A percentile compares a stretch with the other conserved stretches of the same genome.
phyloP scores from a whole-genome alignment of 2,329 filamentous ascomycete species.

The Diaporthe destruens region DNA sequence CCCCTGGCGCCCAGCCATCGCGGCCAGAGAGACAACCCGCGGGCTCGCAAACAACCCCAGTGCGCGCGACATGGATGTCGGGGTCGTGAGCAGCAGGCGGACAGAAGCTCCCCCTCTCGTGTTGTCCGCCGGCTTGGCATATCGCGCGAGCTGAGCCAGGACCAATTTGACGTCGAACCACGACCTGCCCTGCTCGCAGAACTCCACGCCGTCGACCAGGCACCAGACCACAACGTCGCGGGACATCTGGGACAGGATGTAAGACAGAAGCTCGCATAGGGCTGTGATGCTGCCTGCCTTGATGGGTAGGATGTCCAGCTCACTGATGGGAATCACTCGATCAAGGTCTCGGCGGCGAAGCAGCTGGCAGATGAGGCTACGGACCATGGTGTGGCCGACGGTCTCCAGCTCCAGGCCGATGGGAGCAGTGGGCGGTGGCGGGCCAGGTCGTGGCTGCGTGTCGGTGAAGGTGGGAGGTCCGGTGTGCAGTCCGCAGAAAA shows the following conservation, averaged over 20 bases:
- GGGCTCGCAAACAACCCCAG: neutral
- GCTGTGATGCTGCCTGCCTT: neutral
- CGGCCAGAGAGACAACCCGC: constrained; percentile 1
- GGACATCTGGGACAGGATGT: neutral
- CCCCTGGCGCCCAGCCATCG: neutral
- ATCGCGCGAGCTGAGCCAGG: neutral
- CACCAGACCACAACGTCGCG: neutral
- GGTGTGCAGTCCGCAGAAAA: constrained; percentile 28
- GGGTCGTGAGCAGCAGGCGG: constrained; percentile 28
- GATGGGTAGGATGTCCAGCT: neutral
- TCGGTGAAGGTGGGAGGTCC: too few relatives aligned
- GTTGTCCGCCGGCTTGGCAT: neutral
- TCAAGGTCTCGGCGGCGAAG: too few relatives aligned
- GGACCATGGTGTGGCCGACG: neutral
- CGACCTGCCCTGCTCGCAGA: constrained; percentile 3
- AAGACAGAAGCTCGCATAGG: neutral
- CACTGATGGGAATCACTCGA: too few relatives aligned
- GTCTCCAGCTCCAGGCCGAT: neutral
- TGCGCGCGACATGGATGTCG: neutral
- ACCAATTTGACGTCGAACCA: neutral
- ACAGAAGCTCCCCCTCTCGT: neutral
- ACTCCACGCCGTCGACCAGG: constrained; percentile 14
- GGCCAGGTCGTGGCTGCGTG: too few relatives aligned
- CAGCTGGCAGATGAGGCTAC: neutral
- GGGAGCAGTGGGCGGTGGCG: too few relatives aligned